Conservation (phyloP, 495 filamentous ascomycete species). For the Evansstolkia leycettana region DNA sequence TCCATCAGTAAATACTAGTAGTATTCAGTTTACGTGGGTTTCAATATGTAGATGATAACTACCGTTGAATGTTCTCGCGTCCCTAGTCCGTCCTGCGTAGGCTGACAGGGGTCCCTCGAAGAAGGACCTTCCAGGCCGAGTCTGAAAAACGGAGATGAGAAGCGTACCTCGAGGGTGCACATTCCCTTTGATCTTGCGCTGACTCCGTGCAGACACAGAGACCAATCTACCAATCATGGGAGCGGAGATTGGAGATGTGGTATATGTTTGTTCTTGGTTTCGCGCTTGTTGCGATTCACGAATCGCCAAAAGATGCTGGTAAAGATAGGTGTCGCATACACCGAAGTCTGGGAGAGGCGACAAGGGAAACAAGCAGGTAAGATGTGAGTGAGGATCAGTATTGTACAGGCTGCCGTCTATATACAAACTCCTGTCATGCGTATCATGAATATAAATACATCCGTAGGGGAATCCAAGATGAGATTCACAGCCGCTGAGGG, state of each 20-base stretch:
- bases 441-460: not conserved
- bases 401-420: constrained; percentile 1
- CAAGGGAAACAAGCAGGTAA: not conserved
- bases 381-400: not conserved
- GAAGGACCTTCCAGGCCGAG: constrained; percentile 18
- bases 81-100: constrained; percentile 42
- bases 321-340: no score
- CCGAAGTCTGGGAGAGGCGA: no score
- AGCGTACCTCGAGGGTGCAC: constrained; percentile 31
- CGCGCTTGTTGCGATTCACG: not conserved
- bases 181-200: constrained; percentile 33
- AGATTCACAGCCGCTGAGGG: not conserved
- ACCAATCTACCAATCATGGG: constrained; percentile 14
- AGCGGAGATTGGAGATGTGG: constrained; percentile 19
- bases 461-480: not conserved
- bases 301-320: not conserved
- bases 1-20: no score
- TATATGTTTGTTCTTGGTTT: constrained; percentile 21
- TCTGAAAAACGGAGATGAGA: constrained; percentile 37
- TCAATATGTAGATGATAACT: no score
- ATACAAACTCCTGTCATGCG: not conserved
- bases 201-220: constrained; percentile 7
- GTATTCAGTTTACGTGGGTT: no score
- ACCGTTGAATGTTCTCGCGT: constrained; percentile 28
- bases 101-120: constrained; percentile 17